Conservation (phyloP, 2,329 filamentous ascomycete species). For the Chaetomium sp. region DNA sequence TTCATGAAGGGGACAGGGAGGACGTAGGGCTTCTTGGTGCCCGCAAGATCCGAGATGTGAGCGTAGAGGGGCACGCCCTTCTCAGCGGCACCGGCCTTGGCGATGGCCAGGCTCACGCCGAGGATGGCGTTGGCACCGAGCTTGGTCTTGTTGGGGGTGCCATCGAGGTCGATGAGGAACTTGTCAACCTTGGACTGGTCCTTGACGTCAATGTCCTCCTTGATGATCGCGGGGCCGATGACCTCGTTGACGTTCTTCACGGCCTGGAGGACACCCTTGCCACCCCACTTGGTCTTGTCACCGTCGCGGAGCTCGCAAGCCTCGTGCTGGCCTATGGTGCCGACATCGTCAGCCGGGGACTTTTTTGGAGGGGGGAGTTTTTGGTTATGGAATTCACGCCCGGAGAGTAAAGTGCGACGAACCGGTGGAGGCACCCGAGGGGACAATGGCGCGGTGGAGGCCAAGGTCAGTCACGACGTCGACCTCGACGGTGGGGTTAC, state of each 20-base stretch:
- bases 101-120: slow-evolving; percentile 75
- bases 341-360: slow-evolving; percentile 19
- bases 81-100: slow-evolving; percentile 84
- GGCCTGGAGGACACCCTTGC: slow-evolving; percentile 83
- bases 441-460: slow-evolving; percentile 94
- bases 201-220: slow-evolving; percentile 77
- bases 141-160: slow-evolving; percentile 79
- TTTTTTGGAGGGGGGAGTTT: slow-evolving; percentile 11
- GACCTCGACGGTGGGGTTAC: slow-evolving; percentile 98
- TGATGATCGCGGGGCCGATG: slow-evolving; percentile 76
- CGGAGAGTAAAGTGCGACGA: slow-evolving; percentile 32
- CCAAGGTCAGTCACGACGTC: slow-evolving; percentile 94
- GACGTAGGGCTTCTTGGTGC: slow-evolving; percentile 87
- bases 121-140: slow-evolving; percentile 85
- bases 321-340: slow-evolving; percentile 68
- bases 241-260: slow-evolving; percentile 78
- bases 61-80: slow-evolving; percentile 83
- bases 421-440: slow-evolving; percentile 94
- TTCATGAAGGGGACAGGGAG: slow-evolving; percentile 91
- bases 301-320: slow-evolving; percentile 86
- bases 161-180: slow-evolving; percentile 81
- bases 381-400: background rate
- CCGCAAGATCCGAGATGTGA: slow-evolving; percentile 79
- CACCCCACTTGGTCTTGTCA: slow-evolving; percentile 78
- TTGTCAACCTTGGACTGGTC: slow-evolving; percentile 78